These are phyloP conservation scores for Wickerhamomyces bisporus DNA, from an alignment of 805 yeast species.

Conservation along the genomic window DNA sequence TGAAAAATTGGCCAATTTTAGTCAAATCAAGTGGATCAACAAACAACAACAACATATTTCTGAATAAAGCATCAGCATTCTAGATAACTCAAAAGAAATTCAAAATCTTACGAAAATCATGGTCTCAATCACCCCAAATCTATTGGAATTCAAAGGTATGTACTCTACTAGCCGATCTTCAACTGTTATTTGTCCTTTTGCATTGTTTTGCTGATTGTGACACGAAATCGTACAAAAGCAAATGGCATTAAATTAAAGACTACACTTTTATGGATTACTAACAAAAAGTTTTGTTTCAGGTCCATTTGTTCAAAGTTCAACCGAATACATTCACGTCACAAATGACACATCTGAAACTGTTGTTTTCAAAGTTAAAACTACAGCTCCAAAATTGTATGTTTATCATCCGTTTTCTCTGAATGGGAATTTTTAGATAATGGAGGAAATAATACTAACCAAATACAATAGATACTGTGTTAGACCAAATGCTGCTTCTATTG, in stretches of 20 bases:
- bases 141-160: conserved; percentile 76
- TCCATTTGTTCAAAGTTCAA: conserved; percentile 68
- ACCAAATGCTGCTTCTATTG: conserved; percentile 83
- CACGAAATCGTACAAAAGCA: neutral
- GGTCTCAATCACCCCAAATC: conserved; percentile 67
- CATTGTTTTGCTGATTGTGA: neutral
- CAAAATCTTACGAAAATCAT: neutral
- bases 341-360: conserved; percentile 57
- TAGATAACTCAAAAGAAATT: neutral
- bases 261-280: too few relatives aligned
- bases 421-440: neutral
- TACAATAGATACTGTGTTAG: conserved; percentile 67
- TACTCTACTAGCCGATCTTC: conserved; percentile 20
- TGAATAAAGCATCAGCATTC: too few relatives aligned
- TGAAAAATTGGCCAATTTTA: too few relatives aligned
- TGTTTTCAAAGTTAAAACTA: conserved; percentile 96
- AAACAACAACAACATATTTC: too few relatives aligned
- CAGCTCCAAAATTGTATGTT: conserved; percentile 81
- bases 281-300: conserved; percentile 35
- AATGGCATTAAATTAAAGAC: too few relatives aligned
- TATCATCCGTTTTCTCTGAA: too few relatives aligned
- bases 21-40: too few relatives aligned
- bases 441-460: conserved; percentile 1
- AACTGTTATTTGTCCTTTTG: neutral
- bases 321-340: conserved; percentile 45